Evolutionary conservation across 768 basidiomycete genomes (phyloP), one percentile per base, ranked within the genome.

Genomic region (Russula sp.): DNA sequence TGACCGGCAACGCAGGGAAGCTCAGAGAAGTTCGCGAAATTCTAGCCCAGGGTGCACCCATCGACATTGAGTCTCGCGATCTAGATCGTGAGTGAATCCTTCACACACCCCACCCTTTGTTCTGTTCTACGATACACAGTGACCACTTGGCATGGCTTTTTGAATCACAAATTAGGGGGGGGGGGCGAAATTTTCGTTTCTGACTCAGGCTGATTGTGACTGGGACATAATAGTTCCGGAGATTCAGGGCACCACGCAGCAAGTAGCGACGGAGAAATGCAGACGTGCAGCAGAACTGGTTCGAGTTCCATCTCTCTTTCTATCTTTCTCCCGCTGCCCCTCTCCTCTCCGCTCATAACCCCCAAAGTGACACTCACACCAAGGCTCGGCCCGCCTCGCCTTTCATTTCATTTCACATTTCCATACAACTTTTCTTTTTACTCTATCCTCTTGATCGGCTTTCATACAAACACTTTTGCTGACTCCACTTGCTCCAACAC

Each of bases 1-100:
- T 98, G 20, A 98, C 96, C 0, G 92, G 94, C 30, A 98, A 98
- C 73, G 83, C 87, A 22, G 93, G 94, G 79, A 98, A 98, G 75
- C 79, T 98, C 30, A 82, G 80, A 64, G 96, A 98, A 77, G 93
- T 95, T 65, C 84, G 85, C 70, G 83, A 84, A 36, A 98, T 98
- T 72, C 80, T 98, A 20, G 82, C 81, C 0, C 77, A 83, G 16
- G 85, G 85, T 18, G 74, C 80, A n/a, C 83, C 87, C 10, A 83
- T 98, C 68, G 83, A 87, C 59, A 83, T 98, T 55, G 86, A 88
- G 58, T 89, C 90, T 2, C 82, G 82, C 71, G 85, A 83, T 67
- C 80, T 98, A 20, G 92, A 97, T 68, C 83, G 94, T 89, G 74
- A 74, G 89, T 60, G 49, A 13, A 22, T 16, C 42, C 42, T 20